Evolutionary conservation across 176 grass and related monocot species (phyloP), one percentile per base, ranked within the genome.

Genomic region (Pontederia crassipes): DNA sequence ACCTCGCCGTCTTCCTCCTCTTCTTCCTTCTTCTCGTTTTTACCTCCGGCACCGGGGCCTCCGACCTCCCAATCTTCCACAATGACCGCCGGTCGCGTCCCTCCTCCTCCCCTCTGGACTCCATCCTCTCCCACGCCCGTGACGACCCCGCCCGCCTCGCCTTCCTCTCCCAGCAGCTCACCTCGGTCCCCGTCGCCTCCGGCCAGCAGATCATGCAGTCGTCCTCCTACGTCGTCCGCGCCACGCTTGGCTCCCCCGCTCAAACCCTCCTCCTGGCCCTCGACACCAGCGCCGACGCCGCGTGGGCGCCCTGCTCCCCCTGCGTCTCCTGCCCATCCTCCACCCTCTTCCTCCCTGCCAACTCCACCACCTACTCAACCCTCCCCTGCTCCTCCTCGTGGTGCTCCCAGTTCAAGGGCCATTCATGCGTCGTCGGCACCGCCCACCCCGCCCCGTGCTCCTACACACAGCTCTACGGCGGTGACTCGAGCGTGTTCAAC

Each of bases 241-340:
- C 86, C 10, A 73, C 70, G 12, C 69, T 96, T 6, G 92, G 92
- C 13, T 80, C 83, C 10, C 92, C 92, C 1, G 69, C 64, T 20
- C 92, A 96, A 69, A 69, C 57, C 60, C 40, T 87, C 28, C 83
- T 85, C 17, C 87, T 96, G 2, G 75, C 83, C 17, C 81, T 96
- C 8, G 92, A 96, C 87, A 96, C 86, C 77, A 85, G 92, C 79
- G 85, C 92, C 32, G 92, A 96, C 64, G 83, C 81, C 68, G 80
- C 92, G 9, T 96, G 87, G 92, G 79, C 72, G 18, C 83, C 89
- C 74, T 96, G 92, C 78, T 79, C 86, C 9, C 86, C 92, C 5
- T 96, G 92, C 83, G 45, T 17, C 78, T 74, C 72, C 49, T 96
- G 92, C 69, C 80, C 87, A 15, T 58, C 81, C 8, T 69, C 26